Percentiles rank a stretch among this genome's conserved stretches.
phyloP scores from a whole-genome alignment of 495 filamentous ascomycete genomes.

The Darksidea phi region DNA sequence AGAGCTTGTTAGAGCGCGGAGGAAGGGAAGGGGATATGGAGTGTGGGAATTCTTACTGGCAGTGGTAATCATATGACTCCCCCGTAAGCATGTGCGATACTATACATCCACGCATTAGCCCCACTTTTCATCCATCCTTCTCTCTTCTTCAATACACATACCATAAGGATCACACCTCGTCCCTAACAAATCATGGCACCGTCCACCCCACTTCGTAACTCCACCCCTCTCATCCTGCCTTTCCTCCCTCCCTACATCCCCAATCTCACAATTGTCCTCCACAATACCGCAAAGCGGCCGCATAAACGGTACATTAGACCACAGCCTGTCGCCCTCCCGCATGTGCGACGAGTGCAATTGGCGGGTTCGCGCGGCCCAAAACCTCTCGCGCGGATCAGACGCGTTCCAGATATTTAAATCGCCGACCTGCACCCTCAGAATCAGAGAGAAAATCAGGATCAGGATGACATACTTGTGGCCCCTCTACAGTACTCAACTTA shows the following conservation, averaged over 20 bases:
- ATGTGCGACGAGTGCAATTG: slow-evolving; percentile 76
- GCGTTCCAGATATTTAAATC: slow-evolving; percentile 80
- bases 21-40: too few relatives aligned
- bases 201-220: slow-evolving; percentile 48
- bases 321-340: slow-evolving; percentile 65
- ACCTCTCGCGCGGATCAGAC: slow-evolving; percentile 70
- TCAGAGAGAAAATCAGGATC: not conserved
- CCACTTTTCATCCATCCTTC: not conserved
- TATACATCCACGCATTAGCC: slow-evolving; percentile 5
- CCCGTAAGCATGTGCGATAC: slow-evolving; percentile 70
- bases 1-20: too few relatives aligned
- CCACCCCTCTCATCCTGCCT: slow-evolving; percentile 32
- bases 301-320: slow-evolving; percentile 74
- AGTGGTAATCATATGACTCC: slow-evolving; percentile 72
- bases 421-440: slow-evolving; percentile 52
- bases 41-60: slow-evolving; percentile 60
- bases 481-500: slow-evolving; percentile 68
- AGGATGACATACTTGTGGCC: slow-evolving; percentile 59
- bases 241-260: slow-evolving; percentile 51
- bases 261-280: slow-evolving; percentile 58
- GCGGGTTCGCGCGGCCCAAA: slow-evolving; percentile 76
- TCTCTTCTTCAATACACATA: slow-evolving; percentile 13
- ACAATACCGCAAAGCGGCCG: slow-evolving; percentile 71
- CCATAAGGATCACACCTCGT: slow-evolving; percentile 74
- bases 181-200: slow-evolving; percentile 71